These are phyloP conservation scores for Oryza brachyantha DNA, from an alignment of 176 grass and related monocot genomes.

Conservation along the genomic window DNA sequence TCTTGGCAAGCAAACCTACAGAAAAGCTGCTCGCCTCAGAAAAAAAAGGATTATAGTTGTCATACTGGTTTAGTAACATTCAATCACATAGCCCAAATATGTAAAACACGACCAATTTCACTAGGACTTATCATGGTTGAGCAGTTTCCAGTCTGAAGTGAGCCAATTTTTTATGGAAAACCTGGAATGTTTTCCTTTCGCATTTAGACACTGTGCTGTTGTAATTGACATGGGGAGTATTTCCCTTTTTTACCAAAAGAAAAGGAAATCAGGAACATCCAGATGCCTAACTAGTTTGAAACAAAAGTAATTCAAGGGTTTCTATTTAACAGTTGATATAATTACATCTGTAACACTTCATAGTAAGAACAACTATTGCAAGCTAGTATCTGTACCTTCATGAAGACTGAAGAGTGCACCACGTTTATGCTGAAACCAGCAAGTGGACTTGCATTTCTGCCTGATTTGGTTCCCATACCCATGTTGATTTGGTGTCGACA, in stretches of 20 bases:
- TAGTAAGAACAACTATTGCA: neutral
- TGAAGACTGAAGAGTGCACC: slow-evolving; percentile 25
- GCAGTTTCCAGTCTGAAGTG: neutral
- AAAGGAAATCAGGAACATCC: neutral
- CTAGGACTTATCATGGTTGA: neutral
- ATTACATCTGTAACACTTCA: neutral
- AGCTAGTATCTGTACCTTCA: slow-evolving; percentile 17
- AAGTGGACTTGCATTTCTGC: slow-evolving; percentile 40
- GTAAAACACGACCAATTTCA: slow-evolving; percentile 3
- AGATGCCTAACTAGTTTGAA: slow-evolving; percentile 5
- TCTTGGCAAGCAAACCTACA: slow-evolving; percentile 46
- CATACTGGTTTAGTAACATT: slow-evolving; percentile 1
- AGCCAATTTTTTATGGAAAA: neutral
- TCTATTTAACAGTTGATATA: neutral
- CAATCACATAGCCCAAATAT: neutral
- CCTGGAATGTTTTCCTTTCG: neutral
- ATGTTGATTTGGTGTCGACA: slow-evolving; percentile 34
- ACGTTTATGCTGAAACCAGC: slow-evolving; percentile 15
- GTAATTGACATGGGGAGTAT: neutral
- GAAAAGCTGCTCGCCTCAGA: neutral
- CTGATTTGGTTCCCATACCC: slow-evolving; percentile 45
- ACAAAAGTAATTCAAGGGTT: neutral
- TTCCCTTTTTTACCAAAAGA: neutral
- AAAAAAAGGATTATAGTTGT: neutral
- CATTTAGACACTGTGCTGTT: neutral